Conservation (phyloP, 2,329 filamentous ascomycete species). For the Orbilia quercus region DNA sequence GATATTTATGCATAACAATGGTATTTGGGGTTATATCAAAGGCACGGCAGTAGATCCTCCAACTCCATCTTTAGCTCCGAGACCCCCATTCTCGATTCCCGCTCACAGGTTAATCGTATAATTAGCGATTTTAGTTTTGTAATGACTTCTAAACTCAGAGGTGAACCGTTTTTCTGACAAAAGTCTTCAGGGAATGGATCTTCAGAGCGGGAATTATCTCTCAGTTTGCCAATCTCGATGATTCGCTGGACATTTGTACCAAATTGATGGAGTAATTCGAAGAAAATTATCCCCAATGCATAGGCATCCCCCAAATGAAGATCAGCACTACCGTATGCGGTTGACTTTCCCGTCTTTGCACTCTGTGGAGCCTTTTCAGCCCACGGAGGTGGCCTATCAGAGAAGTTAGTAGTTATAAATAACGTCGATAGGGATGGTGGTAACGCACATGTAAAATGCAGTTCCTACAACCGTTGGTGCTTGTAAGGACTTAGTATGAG, state of each 20-base stretch:
- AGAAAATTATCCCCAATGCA: slow-evolving; percentile 72
- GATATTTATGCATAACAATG: background rate
- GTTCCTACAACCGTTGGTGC: slow-evolving; percentile 65
- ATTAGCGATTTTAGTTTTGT: slow-evolving; percentile 27
- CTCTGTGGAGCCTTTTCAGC: slow-evolving; percentile 5
- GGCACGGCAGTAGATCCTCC: slow-evolving; percentile 4
- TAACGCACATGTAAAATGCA: slow-evolving; percentile 38
- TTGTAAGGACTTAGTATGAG: slow-evolving; percentile 73
- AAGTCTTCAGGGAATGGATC: slow-evolving; percentile 42
- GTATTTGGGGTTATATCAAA: background rate
- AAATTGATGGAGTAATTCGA: slow-evolving; percentile 72
- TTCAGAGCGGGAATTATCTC: slow-evolving; percentile 12
- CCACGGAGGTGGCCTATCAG: slow-evolving; percentile 41
- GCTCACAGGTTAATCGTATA: slow-evolving; percentile 35
- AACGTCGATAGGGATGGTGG: background rate
- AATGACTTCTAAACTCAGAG: background rate
- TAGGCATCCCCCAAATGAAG: slow-evolving; percentile 70
- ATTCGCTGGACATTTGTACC: slow-evolving; percentile 61
- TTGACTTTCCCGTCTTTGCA: background rate
- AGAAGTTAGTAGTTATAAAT: slow-evolving; percentile 42
- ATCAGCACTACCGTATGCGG: background rate
- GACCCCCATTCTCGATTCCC: slow-evolving; percentile 20
- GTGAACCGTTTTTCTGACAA: slow-evolving; percentile 5
- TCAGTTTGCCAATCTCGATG: slow-evolving; percentile 28
- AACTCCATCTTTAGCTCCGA: slow-evolving; percentile 36